These are phyloP conservation scores for Aspergillus hiratsukae DNA, from an alignment of 2,329 filamentous ascomycete genomes.

Conservation along the genomic window DNA sequence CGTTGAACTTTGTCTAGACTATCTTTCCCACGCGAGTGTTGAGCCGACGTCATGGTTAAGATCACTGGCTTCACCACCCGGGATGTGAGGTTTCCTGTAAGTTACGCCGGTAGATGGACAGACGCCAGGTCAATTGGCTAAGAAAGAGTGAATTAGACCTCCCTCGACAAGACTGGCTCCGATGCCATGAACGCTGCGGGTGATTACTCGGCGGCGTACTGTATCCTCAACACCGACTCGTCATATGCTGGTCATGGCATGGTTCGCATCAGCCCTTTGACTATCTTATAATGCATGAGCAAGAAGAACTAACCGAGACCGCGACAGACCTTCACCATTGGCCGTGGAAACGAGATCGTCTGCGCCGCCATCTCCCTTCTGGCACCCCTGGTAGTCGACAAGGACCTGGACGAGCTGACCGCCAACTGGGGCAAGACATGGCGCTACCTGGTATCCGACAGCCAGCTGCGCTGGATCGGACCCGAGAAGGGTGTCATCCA, in stretches of 20 bases:
- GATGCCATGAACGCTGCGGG: conserved; percentile 95
- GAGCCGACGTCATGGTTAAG: conserved; percentile 48
- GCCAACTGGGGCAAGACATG: conserved; percentile 82
- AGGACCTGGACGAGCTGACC: conserved; percentile 71
- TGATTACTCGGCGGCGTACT: conserved; percentile 93
- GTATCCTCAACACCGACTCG: conserved; percentile 78
- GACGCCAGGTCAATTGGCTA: conserved; percentile 1
- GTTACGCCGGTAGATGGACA: conserved; percentile 8
- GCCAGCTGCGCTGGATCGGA: conserved; percentile 87
- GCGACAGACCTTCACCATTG: conserved; percentile 42
- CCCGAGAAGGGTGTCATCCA: conserved; percentile 94
- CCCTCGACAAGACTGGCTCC: conserved; percentile 90
- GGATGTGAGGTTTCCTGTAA: conserved; percentile 68
- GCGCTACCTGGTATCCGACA: conserved; percentile 87
- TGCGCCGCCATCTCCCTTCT: conserved; percentile 78
- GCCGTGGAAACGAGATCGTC: conserved; percentile 85
- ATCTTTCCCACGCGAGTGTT: neutral
- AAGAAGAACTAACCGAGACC: conserved; percentile 1
- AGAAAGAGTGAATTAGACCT: conserved; percentile 53
- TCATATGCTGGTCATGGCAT: conserved; percentile 38
- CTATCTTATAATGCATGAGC: neutral
- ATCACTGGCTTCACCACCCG: conserved; percentile 68
- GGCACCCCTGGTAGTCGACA: conserved; percentile 68
- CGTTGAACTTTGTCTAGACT: neutral
- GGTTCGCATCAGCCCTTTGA: conserved; percentile 22